These are phyloP conservation scores for Aphanomyces astaci DNA, from an alignment of 352 stramenopile species.

Conservation along the genomic window DNA sequence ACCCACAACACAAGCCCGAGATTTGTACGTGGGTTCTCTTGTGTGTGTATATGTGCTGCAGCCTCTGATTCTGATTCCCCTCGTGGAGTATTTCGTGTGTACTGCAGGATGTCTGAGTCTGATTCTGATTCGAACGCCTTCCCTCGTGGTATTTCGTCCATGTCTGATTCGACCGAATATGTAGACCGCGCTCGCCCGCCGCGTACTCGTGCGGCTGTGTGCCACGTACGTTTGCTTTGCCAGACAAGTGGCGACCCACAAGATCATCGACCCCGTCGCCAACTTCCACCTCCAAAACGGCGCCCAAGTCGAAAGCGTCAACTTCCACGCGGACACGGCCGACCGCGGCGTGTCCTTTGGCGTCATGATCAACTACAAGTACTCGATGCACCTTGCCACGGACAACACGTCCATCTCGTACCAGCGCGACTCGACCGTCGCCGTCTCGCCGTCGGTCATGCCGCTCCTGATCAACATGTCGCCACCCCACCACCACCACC, in stretches of 20 bases:
- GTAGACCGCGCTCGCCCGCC: slow-evolving; percentile 1
- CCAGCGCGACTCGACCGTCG: slow-evolving; percentile 59
- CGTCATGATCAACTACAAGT: slow-evolving; percentile 86
- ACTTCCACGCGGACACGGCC: slow-evolving; percentile 67
- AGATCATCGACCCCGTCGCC: slow-evolving; percentile 73
- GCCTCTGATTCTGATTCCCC: no score
- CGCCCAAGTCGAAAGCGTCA: slow-evolving; percentile 77
- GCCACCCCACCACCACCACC: slow-evolving; percentile 32
- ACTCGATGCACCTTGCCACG: slow-evolving; percentile 67
- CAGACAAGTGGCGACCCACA: slow-evolving; percentile 40
- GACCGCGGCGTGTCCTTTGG: slow-evolving; percentile 43
- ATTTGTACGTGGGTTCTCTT: neutral
- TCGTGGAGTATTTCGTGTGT: no score
- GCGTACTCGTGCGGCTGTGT: slow-evolving; percentile 3
- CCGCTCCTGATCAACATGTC: no score
- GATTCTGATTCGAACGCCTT: no score
- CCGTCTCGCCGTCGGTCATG: slow-evolving; percentile 45
- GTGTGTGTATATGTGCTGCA: neutral
- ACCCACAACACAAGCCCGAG: neutral
- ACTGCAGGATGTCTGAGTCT: no score
- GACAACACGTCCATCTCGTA: slow-evolving; percentile 72
- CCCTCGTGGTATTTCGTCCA: no score
- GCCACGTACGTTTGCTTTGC: slow-evolving; percentile 72
- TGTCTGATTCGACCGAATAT: no score
- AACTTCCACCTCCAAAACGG: slow-evolving; percentile 84